These are phyloP conservation scores for Phytophthora tubulina DNA, from an alignment of 352 stramenopile species.

Conservation along the genomic window DNA sequence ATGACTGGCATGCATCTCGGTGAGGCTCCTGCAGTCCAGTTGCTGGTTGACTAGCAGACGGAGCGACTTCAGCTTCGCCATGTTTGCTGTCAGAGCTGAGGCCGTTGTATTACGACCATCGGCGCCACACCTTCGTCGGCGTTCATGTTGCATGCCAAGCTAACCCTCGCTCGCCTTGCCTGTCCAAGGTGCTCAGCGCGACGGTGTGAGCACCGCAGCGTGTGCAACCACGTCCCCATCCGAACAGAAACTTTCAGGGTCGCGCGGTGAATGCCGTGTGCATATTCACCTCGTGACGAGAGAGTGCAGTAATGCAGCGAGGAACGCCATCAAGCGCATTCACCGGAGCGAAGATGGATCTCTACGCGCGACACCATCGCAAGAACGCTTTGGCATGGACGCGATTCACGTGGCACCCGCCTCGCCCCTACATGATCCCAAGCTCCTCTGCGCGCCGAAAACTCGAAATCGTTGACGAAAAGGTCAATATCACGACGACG, in stretches of 20 bases:
- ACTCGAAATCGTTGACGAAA: constrained; percentile 11
- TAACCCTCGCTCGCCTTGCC: background rate
- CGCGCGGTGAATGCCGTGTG: background rate
- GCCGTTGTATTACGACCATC: constrained; percentile 1
- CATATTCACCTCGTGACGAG: background rate
- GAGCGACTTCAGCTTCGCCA: constrained; percentile 18
- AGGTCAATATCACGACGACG: background rate
- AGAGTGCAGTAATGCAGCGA: constrained; percentile 13
- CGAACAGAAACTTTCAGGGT: constrained; percentile 12
- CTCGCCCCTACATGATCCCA: constrained; percentile 16
- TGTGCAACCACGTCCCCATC: background rate
- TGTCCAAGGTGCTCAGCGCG: constrained; percentile 10
- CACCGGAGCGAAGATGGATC: background rate
- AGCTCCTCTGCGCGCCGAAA: constrained; percentile 19
- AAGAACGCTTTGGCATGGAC: background rate
- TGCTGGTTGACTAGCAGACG: constrained; percentile 13
- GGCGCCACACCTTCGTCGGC: background rate
- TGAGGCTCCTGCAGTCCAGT: background rate
- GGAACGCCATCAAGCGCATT: constrained; percentile 17
- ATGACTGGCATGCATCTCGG: constrained; percentile 2
- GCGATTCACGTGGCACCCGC: constrained; percentile 1
- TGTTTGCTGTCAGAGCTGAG: background rate
- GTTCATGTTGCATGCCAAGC: constrained; percentile 9
- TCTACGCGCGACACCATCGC: constrained; percentile 16
- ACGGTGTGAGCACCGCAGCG: background rate